A percentile compares a stretch with the other conserved stretches of the same genome.
Evolutionary conservation across 345 rosid species (phyloP).

Genomic region (Eucalyptus lansdowneana): DNA sequence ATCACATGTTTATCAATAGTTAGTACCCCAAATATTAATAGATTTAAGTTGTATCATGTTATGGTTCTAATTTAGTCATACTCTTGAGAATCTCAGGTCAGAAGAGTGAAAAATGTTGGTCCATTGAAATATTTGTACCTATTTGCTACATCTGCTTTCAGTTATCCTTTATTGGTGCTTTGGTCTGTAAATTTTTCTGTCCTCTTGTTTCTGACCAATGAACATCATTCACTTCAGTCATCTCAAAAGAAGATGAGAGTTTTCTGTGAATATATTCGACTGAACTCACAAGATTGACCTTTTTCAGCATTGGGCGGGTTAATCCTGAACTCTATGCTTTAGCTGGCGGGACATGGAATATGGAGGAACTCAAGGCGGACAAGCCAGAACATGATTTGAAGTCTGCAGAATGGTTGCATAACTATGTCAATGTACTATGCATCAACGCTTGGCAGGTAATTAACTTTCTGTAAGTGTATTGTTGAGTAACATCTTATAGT

Average conservation of each 20-base stretch:
- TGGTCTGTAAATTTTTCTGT: neutral
- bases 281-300: neutral
- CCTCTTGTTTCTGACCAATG: neutral
- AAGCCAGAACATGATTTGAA: constrained; percentile 8
- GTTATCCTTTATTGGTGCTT: neutral
- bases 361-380: constrained; percentile 6
- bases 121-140: neutral
- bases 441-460: constrained; percentile 93
- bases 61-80: neutral
- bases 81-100: neutral
- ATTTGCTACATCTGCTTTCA: neutral
- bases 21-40: neutral
- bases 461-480: neutral
- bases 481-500: neutral
- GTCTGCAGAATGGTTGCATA: constrained; percentile 40
- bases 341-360: constrained; percentile 47
- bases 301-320: constrained; percentile 81
- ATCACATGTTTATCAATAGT: neutral
- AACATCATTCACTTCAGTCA: neutral
- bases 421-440: constrained; percentile 63
- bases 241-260: neutral
- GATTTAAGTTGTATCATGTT: neutral
- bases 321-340: constrained; percentile 88
- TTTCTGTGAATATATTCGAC: neutral
- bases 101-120: neutral